Evolutionary conservation across 164 flowering plant genomes (phyloP), one percentile per base, ranked within the genome.

Genomic region (Tetracentron sinense): DNA sequence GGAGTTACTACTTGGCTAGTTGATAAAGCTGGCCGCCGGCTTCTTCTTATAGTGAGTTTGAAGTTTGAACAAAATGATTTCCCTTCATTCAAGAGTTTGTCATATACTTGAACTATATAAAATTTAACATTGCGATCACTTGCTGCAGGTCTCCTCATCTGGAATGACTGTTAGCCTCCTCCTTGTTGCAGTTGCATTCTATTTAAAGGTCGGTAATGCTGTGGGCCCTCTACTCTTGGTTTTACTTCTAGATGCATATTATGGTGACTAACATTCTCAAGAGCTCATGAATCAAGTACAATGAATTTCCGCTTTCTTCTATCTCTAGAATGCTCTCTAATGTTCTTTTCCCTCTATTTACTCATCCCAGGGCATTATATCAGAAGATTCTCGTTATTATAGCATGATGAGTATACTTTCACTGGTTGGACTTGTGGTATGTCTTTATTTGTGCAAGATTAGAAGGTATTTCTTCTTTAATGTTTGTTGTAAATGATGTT

Each of bases 1-100:
- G 93, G 75, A 55, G 79, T 89, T 67, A 66, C 96, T 47, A 82
- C 91, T 28, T 91, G 91, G 96, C 72, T 94, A 82, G 74, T 78
- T 57, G 98, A 94, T 72, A 87, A 71, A 83, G 69, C 95, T n/a
- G 98, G 98, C n/a, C 96, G 98, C 29, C 77, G 97, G 64, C 71
- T 91, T 65, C 88, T 94, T n/a, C 92, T 94, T 60, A 86, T 79
- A 47, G 98, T 90, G 75, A 81, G 97, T 82, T 56, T 10, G n/a
- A n/a, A n/a, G n/a, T n/a, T n/a, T 23, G 30, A n/a, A 15, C 48
- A 46, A 56, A 57, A 33, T 25, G 47, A 44, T 46, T 27, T n/a
- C 52, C 7, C n/a, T 61, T 51, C 21, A 54, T 64, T 46, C 29
- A 27, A 57, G 21, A 38, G 58, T 29, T 44, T 26, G 55, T 56